Conservation (phyloP, 345 rosid genomes). For the Gossypium sturtianum region DNA sequence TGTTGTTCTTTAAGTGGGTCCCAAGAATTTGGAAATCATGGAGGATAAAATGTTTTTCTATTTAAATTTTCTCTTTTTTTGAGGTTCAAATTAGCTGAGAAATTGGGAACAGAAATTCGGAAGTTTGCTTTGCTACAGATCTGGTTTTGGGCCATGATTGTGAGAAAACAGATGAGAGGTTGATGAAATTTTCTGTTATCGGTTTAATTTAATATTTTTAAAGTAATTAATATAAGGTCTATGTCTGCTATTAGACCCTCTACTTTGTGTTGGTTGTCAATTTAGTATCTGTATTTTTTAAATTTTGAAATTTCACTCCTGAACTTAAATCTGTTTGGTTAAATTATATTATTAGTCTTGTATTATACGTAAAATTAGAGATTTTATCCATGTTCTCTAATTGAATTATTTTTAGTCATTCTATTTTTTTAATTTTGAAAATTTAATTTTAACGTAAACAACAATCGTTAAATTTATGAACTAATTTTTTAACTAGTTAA, state of each 20-base stretch:
- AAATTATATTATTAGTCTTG: too few species aligned
- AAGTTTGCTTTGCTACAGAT: neutral
- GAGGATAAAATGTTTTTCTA: neutral
- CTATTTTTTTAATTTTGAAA: too few species aligned
- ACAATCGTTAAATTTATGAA: too few species aligned
- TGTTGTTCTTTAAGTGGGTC: neutral
- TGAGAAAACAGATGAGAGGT: neutral
- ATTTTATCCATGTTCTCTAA: too few species aligned
- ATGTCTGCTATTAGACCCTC: too few species aligned
- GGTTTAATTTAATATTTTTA: neutral
- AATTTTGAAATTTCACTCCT: too few species aligned
- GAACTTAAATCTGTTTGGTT: too few species aligned
- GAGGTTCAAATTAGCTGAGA: constrained; percentile 7
- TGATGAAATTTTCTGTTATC: neutral
- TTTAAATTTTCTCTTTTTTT: neutral
- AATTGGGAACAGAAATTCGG: neutral
- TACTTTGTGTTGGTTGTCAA: neutral
- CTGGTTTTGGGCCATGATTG: neutral
- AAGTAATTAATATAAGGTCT: too few species aligned
- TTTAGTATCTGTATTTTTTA: neutral
- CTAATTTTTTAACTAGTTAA: too few species aligned
- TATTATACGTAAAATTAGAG: too few species aligned
- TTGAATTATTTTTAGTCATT: too few species aligned
- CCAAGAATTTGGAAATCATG: neutral
- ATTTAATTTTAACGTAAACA: too few species aligned